Evolutionary conservation across 768 basidiomycete genomes (phyloP), one percentile per base, ranked within the genome.

Genomic region (Trametopsis cervina): DNA sequence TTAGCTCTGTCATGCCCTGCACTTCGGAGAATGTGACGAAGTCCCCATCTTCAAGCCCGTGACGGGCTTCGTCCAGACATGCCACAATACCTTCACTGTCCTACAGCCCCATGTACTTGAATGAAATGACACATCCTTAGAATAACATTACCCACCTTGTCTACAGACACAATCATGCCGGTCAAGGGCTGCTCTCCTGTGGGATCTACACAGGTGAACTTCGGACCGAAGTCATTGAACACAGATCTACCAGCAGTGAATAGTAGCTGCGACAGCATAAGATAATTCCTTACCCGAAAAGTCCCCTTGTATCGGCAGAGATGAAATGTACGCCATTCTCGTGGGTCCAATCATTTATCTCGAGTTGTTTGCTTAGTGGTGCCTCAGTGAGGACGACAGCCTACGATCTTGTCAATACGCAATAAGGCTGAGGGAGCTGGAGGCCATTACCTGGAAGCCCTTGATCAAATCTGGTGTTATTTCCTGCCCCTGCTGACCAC

Each of bases 31-130:
- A 98, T 4, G 96, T 94, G 20, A 98, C 94, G 59, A 84, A 98
- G 62, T 98, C 92, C 13, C 96, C 96, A 63, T 98, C 96, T 64
- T 97, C 93, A n/a, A 99, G 77, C 17, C 96, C 96, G 64, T 98
- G 96, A 50, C 96, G 80, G 10, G 95, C 87, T 70, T 99, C 96
- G 56, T 99, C 96, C 50, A 97, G 71, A 63, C 93, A 96, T 10
- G 95, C 96, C 5, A 98, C 95, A 18, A 98, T 67, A n/a, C 86
- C 94, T 44, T 96, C 92, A 39, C 75, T 71, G 51, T 83, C 85
- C 91, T 95, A 49, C 24, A 26, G 11, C n/a, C n/a, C n/a, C n/a
- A n/a, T n/a, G n/a, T n/a, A 10, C 12, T 15, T 20, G 17, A 26
- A 18, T 21, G 48, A 17, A 11, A n/a, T 25, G 18, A 38, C 13